These are phyloP conservation scores for Phytopythium mirpurense DNA, from an alignment of 352 stramenopile genomes.

Conservation along the genomic window DNA sequence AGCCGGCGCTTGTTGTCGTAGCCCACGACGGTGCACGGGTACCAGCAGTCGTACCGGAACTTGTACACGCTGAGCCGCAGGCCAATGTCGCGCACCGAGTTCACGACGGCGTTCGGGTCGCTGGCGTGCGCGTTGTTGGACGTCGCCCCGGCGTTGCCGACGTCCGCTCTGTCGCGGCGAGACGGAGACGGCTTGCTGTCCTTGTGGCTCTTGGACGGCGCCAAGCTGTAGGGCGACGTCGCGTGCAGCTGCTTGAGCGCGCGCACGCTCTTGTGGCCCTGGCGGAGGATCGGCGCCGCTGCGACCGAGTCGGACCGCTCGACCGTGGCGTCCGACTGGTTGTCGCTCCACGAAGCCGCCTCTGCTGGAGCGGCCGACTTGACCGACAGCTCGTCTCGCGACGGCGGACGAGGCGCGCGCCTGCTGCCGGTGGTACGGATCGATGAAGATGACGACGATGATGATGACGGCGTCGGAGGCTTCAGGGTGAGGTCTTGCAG, in stretches of 20 bases:
- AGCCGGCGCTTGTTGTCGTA: slow-evolving; percentile 64
- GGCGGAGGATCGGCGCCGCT: slow-evolving; percentile 37
- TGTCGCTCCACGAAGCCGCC: slow-evolving; percentile 3
- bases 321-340: slow-evolving; percentile 8
- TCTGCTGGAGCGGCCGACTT: slow-evolving; percentile 4
- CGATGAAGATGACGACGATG: background rate
- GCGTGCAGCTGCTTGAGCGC: slow-evolving; percentile 58
- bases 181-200: slow-evolving; percentile 4
- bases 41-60: slow-evolving; percentile 80
- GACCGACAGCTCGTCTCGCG: slow-evolving; percentile 11
- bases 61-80: slow-evolving; percentile 63
- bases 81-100: slow-evolving; percentile 61
- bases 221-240: slow-evolving; percentile 47
- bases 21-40: slow-evolving; percentile 69
- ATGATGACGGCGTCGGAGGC: background rate
- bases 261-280: slow-evolving; percentile 62
- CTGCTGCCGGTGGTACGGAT: slow-evolving; percentile 6
- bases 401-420: slow-evolving; percentile 8
- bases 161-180: background rate
- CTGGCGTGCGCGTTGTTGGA: slow-evolving; percentile 4
- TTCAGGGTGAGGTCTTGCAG: slow-evolving; percentile 3
- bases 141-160: background rate
- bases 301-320: background rate
- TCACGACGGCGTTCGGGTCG: slow-evolving; percentile 16
- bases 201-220: slow-evolving; percentile 12